Percentiles rank a stretch among this genome's conserved stretches.
Conservation (phyloP, 1,139 yeast genomes). For the Yamadazyma atlantica region DNA sequence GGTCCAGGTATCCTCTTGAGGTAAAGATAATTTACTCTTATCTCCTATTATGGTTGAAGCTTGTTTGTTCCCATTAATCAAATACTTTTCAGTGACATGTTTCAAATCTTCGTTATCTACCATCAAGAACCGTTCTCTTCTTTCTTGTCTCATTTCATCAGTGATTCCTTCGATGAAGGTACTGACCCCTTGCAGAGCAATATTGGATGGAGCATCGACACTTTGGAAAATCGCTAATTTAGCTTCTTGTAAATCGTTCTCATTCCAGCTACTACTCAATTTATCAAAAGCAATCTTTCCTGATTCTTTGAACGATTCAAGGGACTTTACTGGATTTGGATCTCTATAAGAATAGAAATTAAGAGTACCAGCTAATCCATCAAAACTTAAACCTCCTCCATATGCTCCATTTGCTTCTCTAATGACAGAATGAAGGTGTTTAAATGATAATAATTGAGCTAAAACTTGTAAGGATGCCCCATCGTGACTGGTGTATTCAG, state of each 20-base stretch:
- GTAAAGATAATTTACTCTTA: conserved; percentile 29
- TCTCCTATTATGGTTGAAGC: conserved; percentile 55
- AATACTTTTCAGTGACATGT: conserved; percentile 62
- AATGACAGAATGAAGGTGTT: conserved; percentile 82
- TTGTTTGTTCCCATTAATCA: conserved; percentile 32
- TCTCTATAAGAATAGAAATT: conserved; percentile 90
- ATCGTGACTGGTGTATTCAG: conserved; percentile 65
- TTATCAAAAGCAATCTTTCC: conserved; percentile 56
- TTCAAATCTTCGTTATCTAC: conserved; percentile 63
- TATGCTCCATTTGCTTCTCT: conserved; percentile 98
- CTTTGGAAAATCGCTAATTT: conserved; percentile 87
- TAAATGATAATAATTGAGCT: conserved; percentile 77
- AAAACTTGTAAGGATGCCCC: conserved; percentile 85
- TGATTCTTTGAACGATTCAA: conserved; percentile 59
- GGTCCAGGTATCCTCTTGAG: conserved; percentile 29
- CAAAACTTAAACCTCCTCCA: conserved; percentile 90
- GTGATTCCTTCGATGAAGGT: conserved; percentile 69
- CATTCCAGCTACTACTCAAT: conserved; percentile 45
- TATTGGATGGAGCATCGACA: conserved; percentile 85
- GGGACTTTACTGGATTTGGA: conserved; percentile 77
- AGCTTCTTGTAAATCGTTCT: conserved; percentile 79
- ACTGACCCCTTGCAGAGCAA: conserved; percentile 72
- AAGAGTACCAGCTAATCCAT: conserved; percentile 78
- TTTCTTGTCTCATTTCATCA: conserved; percentile 75
- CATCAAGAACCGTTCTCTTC: conserved; percentile 72